Evolutionary conservation across 352 stramenopile species (phyloP), one percentile per base, ranked within the genome.

Genomic region (Phytopythium delawarense): DNA sequence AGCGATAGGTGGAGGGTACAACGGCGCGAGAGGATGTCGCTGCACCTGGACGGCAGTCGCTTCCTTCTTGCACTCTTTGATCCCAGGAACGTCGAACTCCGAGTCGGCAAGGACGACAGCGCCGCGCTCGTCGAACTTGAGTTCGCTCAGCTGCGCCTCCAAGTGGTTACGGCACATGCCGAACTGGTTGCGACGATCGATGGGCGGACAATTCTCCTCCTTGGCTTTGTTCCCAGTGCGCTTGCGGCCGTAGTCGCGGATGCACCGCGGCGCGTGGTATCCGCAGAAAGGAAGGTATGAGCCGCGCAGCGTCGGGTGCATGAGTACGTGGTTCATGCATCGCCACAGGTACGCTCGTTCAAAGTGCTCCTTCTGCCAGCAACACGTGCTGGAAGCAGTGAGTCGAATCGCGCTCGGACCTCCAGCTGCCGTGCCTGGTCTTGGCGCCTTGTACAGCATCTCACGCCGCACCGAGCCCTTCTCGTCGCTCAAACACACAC

Each of bases 141-240:
- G 58, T 15, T 61, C 75, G 52, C 69, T 89, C 40, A 91, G 59
- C 28, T 88, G 70, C 3, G 81, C 78, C 66, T 89, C 81, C 12
- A 89, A 52, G 52, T 91, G 84, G 60, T 91, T 89, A 23, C 79
- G 76, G 28, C 84, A 92, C 64, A 92, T 72, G 0, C 84, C 84
- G 67, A 88, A 87, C 0, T 54, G 40, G 45, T 90, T 92, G 25
- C 74, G 72, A 11, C 71, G 76, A 9, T 84, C 75, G 15, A 92
- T 84, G 0, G 62, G 4, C 6, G 78, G 70, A 52, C 84, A 92
- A 2, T 25, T 48, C 52, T 62, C 63, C 25, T 59, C 62, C 35
- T 68, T 78, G 23, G 65, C 28, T 2, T 18, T 13, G 48, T 9
- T 54, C 16, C 48, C 48, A 23, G 23, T 75, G 25, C 65, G 63